Conservation (phyloP, 1,284 basidiomycete genomes). For the Moesziomyces sp. region DNA sequence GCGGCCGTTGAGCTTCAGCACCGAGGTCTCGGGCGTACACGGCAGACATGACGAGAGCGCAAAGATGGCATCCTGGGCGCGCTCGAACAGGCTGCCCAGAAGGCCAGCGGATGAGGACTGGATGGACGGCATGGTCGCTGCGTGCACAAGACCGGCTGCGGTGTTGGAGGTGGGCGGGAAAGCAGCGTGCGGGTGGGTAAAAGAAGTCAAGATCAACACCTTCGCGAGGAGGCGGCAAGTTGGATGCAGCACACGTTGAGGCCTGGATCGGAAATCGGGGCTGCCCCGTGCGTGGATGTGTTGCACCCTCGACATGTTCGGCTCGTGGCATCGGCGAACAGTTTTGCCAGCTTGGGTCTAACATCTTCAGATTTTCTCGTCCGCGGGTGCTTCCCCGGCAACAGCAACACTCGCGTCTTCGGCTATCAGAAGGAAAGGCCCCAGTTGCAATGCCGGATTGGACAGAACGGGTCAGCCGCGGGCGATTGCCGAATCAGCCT, state of each 20-base stretch:
- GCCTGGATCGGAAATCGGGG: conserved; percentile 1
- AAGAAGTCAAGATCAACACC: conserved; percentile 25
- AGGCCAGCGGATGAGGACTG: conserved; percentile 23
- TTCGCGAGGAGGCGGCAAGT: not conserved
- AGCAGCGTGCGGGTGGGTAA: conserved; percentile 1
- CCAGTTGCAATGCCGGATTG: too few species aligned
- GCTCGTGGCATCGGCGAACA: not conserved
- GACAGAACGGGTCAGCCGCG: not conserved
- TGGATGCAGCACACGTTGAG: conserved; percentile 7
- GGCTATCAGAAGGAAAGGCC: not conserved
- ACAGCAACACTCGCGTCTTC: not conserved
- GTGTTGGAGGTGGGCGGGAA: not conserved
- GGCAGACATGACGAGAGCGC: conserved; percentile 55
- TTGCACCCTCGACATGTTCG: not conserved
- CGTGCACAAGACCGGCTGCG: not conserved
- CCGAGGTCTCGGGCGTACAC: conserved; percentile 45
- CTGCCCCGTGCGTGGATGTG: not conserved
- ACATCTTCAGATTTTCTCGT: not conserved
- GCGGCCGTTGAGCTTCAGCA: conserved; percentile 61
- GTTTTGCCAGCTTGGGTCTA: not conserved
- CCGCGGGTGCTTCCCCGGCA: too few species aligned
- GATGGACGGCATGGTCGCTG: conserved; percentile 29
- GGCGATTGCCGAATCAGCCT: not conserved
- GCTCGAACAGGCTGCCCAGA: conserved; percentile 38
- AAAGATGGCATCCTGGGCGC: conserved; percentile 54